Evolutionary conservation across 176 grass and related monocot species (phyloP).

Genomic region (Oryza glumipatula): DNA sequence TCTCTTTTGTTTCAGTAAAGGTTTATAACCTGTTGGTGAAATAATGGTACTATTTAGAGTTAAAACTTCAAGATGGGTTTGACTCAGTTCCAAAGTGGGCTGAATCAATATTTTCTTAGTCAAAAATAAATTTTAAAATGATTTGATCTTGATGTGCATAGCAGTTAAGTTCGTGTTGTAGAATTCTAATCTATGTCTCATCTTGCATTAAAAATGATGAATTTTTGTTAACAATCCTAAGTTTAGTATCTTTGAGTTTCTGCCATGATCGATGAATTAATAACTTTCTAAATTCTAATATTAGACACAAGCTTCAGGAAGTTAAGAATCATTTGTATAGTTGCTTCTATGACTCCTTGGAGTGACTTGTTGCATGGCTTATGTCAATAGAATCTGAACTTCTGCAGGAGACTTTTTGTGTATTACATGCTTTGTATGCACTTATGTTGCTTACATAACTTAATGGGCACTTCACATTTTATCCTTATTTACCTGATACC

Average conservation of each 20-base stretch:
- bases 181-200: neutral
- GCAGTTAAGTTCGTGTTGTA: conserved; percentile 5
- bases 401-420: neutral
- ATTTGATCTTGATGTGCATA: neutral
- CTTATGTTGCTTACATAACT: neutral
- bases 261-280: neutral
- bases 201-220: neutral
- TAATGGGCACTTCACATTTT: neutral
- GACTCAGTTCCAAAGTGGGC: neutral
- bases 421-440: neutral
- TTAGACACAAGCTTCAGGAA: conserved; percentile 16
- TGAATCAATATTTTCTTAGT: neutral
- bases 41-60: neutral
- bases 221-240: neutral
- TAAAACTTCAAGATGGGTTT: conserved; percentile 9
- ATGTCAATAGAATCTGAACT: neutral
- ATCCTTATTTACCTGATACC: neutral
- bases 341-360: neutral
- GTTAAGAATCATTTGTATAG: neutral
- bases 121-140: neutral
- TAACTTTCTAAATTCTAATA: neutral
- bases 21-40: neutral
- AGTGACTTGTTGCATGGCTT: conserved; percentile 7
- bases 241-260: conserved; percentile 19
- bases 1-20: neutral